A percentile compares a stretch with the other conserved stretches of the same genome.
These are phyloP conservation scores for Eucalyptus cloeziana DNA, from an alignment of 345 rosid species.

Conservation along the genomic window DNA sequence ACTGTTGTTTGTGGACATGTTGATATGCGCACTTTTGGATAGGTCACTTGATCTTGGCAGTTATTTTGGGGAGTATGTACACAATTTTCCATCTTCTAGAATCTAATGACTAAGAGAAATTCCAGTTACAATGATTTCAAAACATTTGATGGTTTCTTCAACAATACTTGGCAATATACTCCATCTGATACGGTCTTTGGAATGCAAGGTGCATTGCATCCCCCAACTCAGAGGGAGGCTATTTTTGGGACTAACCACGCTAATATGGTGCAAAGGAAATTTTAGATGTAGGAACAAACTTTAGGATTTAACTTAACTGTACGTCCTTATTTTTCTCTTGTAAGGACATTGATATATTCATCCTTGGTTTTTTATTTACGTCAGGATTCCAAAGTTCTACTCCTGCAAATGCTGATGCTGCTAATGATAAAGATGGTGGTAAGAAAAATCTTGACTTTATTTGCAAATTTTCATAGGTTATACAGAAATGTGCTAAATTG, in stretches of 20 bases:
- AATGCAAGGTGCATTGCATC: not conserved
- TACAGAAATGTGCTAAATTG: not conserved
- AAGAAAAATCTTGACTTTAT: not conserved
- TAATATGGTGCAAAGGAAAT: not conserved
- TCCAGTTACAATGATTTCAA: not conserved
- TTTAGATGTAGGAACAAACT: not conserved
- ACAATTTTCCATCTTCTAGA: not conserved
- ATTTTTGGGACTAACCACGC: not conserved
- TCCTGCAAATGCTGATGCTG: constrained; percentile 11
- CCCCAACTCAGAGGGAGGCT: not conserved
- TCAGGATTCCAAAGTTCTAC: constrained; percentile 27
- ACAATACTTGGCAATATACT: not conserved
- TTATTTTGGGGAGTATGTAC: not conserved
- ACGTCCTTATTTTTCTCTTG: not conserved
- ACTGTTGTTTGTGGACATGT: not conserved
- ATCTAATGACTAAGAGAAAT: not conserved
- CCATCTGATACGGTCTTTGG: not conserved
- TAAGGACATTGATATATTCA: not conserved
- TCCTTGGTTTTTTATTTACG: not conserved
- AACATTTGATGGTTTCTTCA: not conserved
- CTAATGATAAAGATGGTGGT: constrained; percentile 45
- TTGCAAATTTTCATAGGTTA: not conserved
- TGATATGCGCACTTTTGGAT: not conserved
- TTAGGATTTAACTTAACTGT: not conserved
- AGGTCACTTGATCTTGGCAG: not conserved